phyloP scores from a whole-genome alignment of 495 filamentous ascomycete genomes.

The Podospora conica region DNA sequence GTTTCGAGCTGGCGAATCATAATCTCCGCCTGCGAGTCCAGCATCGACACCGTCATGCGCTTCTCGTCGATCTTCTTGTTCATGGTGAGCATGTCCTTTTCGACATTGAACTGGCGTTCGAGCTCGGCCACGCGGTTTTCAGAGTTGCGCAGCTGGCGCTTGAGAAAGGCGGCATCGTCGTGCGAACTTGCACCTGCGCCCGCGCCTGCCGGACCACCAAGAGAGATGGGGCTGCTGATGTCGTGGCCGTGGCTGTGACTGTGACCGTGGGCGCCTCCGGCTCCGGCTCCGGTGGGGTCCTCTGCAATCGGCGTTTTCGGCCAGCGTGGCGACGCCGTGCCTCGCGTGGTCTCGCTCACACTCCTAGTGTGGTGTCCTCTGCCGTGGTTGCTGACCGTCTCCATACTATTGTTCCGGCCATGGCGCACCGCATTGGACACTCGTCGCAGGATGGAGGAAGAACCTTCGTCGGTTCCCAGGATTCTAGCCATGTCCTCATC shows the following conservation, averaged over 20 bases:
- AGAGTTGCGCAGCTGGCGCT: constrained; percentile 71
- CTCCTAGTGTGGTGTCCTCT: constrained; percentile 45
- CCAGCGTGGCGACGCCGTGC: constrained; percentile 53
- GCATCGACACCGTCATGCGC: constrained; percentile 88
- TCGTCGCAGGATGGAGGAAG: constrained; percentile 71
- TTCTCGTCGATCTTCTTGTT: constrained; percentile 88
- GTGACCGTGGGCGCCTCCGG: too few species aligned
- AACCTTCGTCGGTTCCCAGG: constrained; percentile 60
- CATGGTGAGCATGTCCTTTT: constrained; percentile 74
- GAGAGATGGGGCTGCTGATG: constrained; percentile 65
- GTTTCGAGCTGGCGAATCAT: constrained; percentile 87
- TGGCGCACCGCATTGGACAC: constrained; percentile 92
- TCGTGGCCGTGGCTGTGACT: constrained; percentile 47
- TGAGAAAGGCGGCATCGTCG: constrained; percentile 69
- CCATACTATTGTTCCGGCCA: constrained; percentile 74
- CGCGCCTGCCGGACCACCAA: constrained; percentile 38
- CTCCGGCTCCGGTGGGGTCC: constrained; percentile 33
- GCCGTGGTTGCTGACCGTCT: constrained; percentile 40
- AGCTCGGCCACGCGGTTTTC: constrained; percentile 77
- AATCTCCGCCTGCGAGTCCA: constrained; percentile 92
- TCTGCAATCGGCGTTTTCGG: constrained; percentile 70
- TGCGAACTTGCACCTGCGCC: too few species aligned
- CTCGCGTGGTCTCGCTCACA: constrained; percentile 52
- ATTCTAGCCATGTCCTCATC: constrained; percentile 88
- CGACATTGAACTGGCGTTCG: constrained; percentile 61